phyloP scores from a whole-genome alignment of 2,329 filamentous ascomycete species.

The Fusarium chaquense region DNA sequence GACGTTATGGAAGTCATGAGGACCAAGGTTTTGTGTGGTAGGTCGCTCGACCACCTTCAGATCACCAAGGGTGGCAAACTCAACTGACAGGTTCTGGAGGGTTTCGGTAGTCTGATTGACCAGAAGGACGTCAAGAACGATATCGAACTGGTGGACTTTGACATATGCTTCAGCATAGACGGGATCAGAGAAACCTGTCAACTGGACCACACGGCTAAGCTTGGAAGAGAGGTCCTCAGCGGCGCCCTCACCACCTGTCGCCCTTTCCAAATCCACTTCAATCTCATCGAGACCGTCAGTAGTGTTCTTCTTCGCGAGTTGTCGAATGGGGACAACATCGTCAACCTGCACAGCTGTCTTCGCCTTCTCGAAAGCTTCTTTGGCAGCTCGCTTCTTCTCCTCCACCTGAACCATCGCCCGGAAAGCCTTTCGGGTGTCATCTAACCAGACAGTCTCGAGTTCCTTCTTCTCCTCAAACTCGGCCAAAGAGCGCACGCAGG shows the following conservation, averaged over 20 bases:
- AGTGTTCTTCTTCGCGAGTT: slow-evolving; percentile 91
- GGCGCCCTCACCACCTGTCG: slow-evolving; percentile 87
- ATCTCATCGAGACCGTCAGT: slow-evolving; percentile 86
- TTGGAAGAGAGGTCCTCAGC: slow-evolving; percentile 92
- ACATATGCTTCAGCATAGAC: slow-evolving; percentile 99
- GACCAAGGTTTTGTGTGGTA: slow-evolving; percentile 93
- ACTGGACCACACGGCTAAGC: slow-evolving; percentile 93
- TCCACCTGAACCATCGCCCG: slow-evolving; percentile 96
- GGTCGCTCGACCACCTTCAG: slow-evolving; percentile 97
- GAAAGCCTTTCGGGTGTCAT: slow-evolving; percentile 96
- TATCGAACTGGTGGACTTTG: slow-evolving; percentile 98
- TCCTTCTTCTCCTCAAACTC: slow-evolving; percentile 92
- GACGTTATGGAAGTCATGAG: slow-evolving; percentile 97
- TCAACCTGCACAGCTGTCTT: slow-evolving; percentile 96
- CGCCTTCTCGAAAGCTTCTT: slow-evolving; percentile 91
- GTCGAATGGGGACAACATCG: slow-evolving; percentile 91
- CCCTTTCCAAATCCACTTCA: slow-evolving; percentile 90
- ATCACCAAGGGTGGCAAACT: slow-evolving; percentile 98
- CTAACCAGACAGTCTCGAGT: slow-evolving; percentile 90
- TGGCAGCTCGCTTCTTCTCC: slow-evolving; percentile 96
- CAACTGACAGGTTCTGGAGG: slow-evolving; percentile 94
- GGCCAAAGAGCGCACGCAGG: slow-evolving; percentile 90
- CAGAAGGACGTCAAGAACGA: slow-evolving; percentile 93
- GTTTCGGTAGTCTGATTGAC: slow-evolving; percentile 98
- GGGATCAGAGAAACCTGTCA: slow-evolving; percentile 97